Conservation (phyloP, 805 yeast genomes). For the Nakazawaea populi region DNA sequence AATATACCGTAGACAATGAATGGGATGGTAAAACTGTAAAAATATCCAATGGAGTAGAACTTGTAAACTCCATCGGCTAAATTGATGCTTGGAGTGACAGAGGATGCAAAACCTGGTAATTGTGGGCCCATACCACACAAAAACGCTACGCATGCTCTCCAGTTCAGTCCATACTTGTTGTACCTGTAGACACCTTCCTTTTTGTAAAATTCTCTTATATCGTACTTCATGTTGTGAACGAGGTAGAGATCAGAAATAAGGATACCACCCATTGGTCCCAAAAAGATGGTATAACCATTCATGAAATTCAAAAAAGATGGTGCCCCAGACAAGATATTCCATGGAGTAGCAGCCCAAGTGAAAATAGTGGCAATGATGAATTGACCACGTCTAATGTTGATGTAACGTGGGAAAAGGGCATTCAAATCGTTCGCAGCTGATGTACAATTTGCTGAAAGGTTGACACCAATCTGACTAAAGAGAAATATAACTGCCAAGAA, state of each 20-base stretch:
- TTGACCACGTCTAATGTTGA: constrained; percentile 54
- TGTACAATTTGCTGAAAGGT: constrained; percentile 50
- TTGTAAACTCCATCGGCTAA: constrained; percentile 10
- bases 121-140: constrained; percentile 14
- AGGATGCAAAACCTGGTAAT: constrained; percentile 15
- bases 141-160: constrained; percentile 14
- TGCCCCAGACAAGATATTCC: constrained; percentile 15
- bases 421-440: constrained; percentile 55
- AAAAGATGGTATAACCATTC: constrained; percentile 15
- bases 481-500: constrained; percentile 15
- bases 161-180: constrained; percentile 16
- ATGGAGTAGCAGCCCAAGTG: constrained; percentile 26
- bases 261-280: constrained; percentile 18
- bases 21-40: constrained; percentile 17
- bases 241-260: constrained; percentile 18
- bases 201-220: constrained; percentile 19
- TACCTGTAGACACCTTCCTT: constrained; percentile 13
- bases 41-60: constrained; percentile 9
- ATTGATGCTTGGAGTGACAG: constrained; percentile 9
- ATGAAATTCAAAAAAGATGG: constrained; percentile 14
- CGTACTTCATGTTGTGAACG: constrained; percentile 25
- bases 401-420: constrained; percentile 48
- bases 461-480: constrained; percentile 32
- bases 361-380: constrained; percentile 24
- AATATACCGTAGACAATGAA: constrained; percentile 21